These are phyloP conservation scores for Aspergillus unguis DNA, from an alignment of 2,329 filamentous ascomycete species.

Conservation along the genomic window DNA sequence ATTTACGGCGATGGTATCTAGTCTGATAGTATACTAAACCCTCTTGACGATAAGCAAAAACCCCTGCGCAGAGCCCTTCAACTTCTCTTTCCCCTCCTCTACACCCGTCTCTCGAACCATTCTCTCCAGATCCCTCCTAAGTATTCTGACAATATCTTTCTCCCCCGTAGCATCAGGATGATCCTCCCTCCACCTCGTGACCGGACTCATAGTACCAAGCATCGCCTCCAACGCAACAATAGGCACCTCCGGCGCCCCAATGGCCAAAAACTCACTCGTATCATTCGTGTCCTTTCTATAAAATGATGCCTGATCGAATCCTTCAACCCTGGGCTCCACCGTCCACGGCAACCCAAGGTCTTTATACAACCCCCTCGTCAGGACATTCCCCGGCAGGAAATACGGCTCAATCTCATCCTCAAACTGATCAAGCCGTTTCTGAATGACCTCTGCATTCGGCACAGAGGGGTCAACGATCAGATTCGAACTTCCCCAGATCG, in stretches of 20 bases:
- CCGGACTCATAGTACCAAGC: conserved; percentile 6
- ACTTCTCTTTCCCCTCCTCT: conserved; percentile 2
- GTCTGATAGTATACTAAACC: background rate
- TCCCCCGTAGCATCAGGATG: conserved; percentile 6
- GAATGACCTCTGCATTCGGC: conserved; percentile 44
- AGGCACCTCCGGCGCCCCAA: background rate
- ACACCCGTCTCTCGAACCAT: conserved; percentile 2
- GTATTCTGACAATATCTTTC: conserved; percentile 2
- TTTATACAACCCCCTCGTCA: conserved; percentile 42
- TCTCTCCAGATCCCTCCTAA: conserved; percentile 7
- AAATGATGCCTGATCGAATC: conserved; percentile 29
- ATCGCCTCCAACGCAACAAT: conserved; percentile 4
- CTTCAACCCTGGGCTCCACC: conserved; percentile 25
- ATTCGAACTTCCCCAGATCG: conserved; percentile 18
- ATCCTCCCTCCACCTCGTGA: conserved; percentile 10
- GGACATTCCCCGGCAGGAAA: conserved; percentile 42
- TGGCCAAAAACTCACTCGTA: background rate
- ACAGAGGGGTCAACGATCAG: conserved; percentile 22
- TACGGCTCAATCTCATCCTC: conserved; percentile 40
- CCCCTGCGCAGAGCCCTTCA: conserved; percentile 2
- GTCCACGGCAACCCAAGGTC: conserved; percentile 52
- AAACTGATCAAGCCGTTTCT: conserved; percentile 41
- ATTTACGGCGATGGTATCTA: background rate
- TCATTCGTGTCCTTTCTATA: background rate
- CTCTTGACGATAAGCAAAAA: conserved; percentile 5